Conservation (phyloP, 345 rosid species). For the Clarkia xantiana region DNA sequence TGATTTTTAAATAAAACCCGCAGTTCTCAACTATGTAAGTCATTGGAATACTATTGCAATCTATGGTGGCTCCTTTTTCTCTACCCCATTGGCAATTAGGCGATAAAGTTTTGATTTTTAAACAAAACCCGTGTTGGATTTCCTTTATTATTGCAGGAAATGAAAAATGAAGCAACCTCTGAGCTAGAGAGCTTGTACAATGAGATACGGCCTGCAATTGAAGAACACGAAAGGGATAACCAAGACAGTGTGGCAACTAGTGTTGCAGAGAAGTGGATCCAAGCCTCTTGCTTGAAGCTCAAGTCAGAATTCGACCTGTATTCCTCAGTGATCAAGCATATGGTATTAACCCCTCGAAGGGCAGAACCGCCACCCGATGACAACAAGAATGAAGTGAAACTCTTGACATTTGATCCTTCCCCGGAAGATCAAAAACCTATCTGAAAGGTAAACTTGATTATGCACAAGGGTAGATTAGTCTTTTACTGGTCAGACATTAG, state of each 20-base stretch:
- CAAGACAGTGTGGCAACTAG: slow-evolving; percentile 86
- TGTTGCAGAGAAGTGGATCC: slow-evolving; percentile 95
- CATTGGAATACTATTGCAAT: too few relatives aligned
- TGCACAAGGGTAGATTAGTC: background rate
- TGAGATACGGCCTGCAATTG: slow-evolving; percentile 83
- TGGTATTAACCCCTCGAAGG: slow-evolving; percentile 37
- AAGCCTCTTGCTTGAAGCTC: slow-evolving; percentile 62
- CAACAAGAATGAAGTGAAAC: slow-evolving; percentile 21
- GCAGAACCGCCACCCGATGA: slow-evolving; percentile 14
- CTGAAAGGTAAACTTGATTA: background rate
- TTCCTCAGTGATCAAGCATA: slow-evolving; percentile 49
- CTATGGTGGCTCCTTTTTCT: too few relatives aligned
- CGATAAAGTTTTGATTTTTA: too few relatives aligned
- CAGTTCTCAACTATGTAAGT: slow-evolving; percentile 41
- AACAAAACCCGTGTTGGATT: background rate
- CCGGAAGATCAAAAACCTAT: slow-evolving; percentile 5
- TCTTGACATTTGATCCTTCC: slow-evolving; percentile 7
- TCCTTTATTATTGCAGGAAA: slow-evolving; percentile 29
- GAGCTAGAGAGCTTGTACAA: slow-evolving; percentile 46
- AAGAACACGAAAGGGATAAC: slow-evolving; percentile 90
- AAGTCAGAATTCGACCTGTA: slow-evolving; percentile 84
- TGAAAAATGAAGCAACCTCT: slow-evolving; percentile 49
- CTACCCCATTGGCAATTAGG: too few relatives aligned
- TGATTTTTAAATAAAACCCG: too few relatives aligned
- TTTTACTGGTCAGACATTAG: too few relatives aligned